Base-by-base conservation (phyloP, 805 yeast genomes). In the Metschnikowia gelsemii region DNA sequence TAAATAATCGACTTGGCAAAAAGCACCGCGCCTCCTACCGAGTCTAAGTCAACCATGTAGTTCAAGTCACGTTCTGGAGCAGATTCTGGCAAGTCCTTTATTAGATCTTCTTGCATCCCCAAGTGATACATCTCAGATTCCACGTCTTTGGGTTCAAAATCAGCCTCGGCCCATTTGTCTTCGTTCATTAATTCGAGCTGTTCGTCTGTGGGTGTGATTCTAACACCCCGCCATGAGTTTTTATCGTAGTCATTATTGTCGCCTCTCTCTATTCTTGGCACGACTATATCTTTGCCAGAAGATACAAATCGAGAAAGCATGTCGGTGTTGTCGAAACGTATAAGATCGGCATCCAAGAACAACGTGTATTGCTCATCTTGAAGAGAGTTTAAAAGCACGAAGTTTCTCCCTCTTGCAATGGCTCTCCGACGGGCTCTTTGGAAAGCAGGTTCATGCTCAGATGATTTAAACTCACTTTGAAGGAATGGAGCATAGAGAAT, bases 21-120 rank as follows among this genome's bases (percentile, higher is more conserved):
- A 11, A 75, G 58, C 1, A 75, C 63, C 1, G 78, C 79, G 7
- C 79, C 79, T 1, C 80, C 80, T 8, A 75, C 80, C 2, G 78
- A 72, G 46, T 74, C 78, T 17, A 75, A 46, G 22, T 54, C 54
- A 2, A 63, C 58, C 7, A 45, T 11, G 26, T 56, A 50, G 25
- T 45, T 47, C 14, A 46, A 26, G 16, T 38, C 25, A n/a, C 33
- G 40, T 25, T 21, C 27, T 6, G 32, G 33, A 27, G 33, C 45
- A 11, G 38, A 20, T 9, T 14, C 19, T 12, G 44, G 50, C 29
- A 28, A 40, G 12, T 5, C 35, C 13, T 37, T 40, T 23, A 47
- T 47, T 11, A 46, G 51, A 1, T 48, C 34, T 7, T 50, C 38
- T 39, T 55, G 56, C 19, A 41, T 44, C 8, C 37, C 51, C 36